phyloP scores from a whole-genome alignment of 345 rosid genomes.

The Acer saccharum region DNA sequence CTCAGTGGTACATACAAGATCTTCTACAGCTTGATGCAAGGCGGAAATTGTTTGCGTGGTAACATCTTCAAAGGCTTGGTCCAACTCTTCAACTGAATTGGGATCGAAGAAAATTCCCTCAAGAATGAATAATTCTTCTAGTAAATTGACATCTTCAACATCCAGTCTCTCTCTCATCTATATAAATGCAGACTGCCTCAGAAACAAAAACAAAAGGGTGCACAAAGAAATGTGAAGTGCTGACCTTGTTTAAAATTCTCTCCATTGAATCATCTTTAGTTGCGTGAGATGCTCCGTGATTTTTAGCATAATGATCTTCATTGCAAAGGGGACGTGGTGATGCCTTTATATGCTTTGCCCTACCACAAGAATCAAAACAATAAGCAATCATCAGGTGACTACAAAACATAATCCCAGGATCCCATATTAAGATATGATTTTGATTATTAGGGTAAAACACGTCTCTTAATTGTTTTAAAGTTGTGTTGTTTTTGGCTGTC shows the following conservation, averaged over 20 bases:
- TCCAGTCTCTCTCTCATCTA: slow-evolving; percentile 66
- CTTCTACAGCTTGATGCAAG: slow-evolving; percentile 55
- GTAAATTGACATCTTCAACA: slow-evolving; percentile 59
- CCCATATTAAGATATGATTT: neutral
- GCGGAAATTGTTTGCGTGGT: slow-evolving; percentile 41
- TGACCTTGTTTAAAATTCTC: slow-evolving; percentile 56
- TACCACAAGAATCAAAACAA: slow-evolving; percentile 26
- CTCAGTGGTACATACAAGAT: slow-evolving; percentile 42
- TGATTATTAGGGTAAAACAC: neutral
- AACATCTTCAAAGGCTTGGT: slow-evolving; percentile 45
- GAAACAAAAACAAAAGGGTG: slow-evolving; percentile 11
- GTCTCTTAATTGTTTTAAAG: too few relatives aligned
- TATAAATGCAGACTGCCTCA: slow-evolving; percentile 18
- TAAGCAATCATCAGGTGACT: neutral
- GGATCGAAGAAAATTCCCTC: slow-evolving; percentile 52
- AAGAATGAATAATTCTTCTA: slow-evolving; percentile 61
- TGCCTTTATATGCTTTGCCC: slow-evolving; percentile 89
- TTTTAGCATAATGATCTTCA: slow-evolving; percentile 46
- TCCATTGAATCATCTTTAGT: slow-evolving; percentile 50
- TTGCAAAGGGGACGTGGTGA: slow-evolving; percentile 40
- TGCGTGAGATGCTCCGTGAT: slow-evolving; percentile 30
- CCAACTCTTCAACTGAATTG: slow-evolving; percentile 48
- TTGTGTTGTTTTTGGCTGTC: too few relatives aligned
- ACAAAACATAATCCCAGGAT: neutral
- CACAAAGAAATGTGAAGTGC: slow-evolving; percentile 1